A percentile compares a stretch with the other conserved stretches of the same genome.
These are phyloP conservation scores for Xerophyta viscosa DNA, from an alignment of 106 monocot genomes.

Conservation along the genomic window DNA sequence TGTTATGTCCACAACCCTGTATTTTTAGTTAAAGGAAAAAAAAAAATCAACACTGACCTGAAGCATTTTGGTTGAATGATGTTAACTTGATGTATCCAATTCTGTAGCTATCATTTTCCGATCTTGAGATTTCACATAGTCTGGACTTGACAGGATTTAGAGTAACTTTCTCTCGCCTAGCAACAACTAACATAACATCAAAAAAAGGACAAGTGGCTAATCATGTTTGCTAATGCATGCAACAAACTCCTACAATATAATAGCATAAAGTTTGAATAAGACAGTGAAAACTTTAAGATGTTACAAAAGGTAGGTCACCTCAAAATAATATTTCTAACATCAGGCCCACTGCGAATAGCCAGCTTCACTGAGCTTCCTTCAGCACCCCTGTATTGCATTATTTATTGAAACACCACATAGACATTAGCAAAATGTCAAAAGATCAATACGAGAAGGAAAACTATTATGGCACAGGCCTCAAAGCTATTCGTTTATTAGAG, in stretches of 20 bases:
- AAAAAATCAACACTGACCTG: constrained; percentile 43
- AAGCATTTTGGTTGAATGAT: constrained; percentile 94
- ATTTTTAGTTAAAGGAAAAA: not conserved
- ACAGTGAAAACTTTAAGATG: too few relatives aligned
- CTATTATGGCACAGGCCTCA: too few relatives aligned
- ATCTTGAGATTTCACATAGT: constrained; percentile 63
- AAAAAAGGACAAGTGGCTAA: not conserved
- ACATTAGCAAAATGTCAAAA: too few relatives aligned
- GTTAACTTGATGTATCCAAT: constrained; percentile 93
- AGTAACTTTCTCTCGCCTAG: constrained; percentile 73
- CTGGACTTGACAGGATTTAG: constrained; percentile 86
- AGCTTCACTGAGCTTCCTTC: constrained; percentile 90
- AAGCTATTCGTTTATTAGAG: too few relatives aligned
- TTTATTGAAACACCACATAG: too few relatives aligned
- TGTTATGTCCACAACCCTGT: too few relatives aligned
- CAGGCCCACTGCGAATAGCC: constrained; percentile 52
- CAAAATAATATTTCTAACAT: constrained; percentile 51
- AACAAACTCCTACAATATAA: too few relatives aligned
- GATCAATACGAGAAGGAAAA: too few relatives aligned
- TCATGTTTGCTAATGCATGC: too few relatives aligned
- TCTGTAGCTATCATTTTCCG: constrained; percentile 43
- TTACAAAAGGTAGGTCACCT: constrained; percentile 27
- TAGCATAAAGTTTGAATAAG: too few relatives aligned
- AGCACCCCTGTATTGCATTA: constrained; percentile 38
- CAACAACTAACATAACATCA: not conserved